Evolutionary conservation across 345 rosid genomes (phyloP).

Genomic region (Pistacia integerrima): DNA sequence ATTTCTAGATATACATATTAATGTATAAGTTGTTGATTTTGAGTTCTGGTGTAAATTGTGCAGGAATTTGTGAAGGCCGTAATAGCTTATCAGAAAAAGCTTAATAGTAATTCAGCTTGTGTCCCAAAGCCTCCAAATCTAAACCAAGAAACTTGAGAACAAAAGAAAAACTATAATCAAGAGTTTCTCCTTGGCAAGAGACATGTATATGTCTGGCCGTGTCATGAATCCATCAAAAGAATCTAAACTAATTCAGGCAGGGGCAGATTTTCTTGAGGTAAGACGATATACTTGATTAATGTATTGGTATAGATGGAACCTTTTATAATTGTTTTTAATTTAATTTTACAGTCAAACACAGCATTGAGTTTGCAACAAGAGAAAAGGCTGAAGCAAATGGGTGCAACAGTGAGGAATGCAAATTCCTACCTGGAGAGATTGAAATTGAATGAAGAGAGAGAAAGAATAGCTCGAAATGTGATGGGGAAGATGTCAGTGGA

Average conservation of each 20-base stretch:
- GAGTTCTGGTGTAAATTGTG: background rate
- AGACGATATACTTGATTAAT: background rate
- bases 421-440: conserved; percentile 58
- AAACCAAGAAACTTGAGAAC: conserved; percentile 63
- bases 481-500: conserved; percentile 76
- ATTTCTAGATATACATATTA: background rate
- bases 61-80: conserved; percentile 94
- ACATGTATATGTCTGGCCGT: conserved; percentile 49
- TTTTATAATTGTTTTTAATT: background rate
- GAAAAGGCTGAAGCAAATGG: conserved; percentile 87
- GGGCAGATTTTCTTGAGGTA: conserved; percentile 87
- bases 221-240: conserved; percentile 46
- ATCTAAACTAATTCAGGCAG: conserved; percentile 53
- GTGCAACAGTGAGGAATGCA: conserved; percentile 87
- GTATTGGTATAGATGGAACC: too few relatives aligned
- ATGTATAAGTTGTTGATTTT: background rate
- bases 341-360: conserved; percentile 60
- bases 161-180: conserved; percentile 52
- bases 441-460: conserved; percentile 67
- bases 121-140: conserved; percentile 49
- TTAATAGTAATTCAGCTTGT: conserved; percentile 37
- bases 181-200: conserved; percentile 78
- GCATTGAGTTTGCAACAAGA: conserved; percentile 75
- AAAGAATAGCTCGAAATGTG: conserved; percentile 57
- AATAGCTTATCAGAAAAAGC: conserved; percentile 76